Percentiles rank a stretch among this genome's conserved stretches.
Evolutionary conservation across 768 basidiomycete genomes (phyloP).

Genomic region (Fibroporia radiculosa): DNA sequence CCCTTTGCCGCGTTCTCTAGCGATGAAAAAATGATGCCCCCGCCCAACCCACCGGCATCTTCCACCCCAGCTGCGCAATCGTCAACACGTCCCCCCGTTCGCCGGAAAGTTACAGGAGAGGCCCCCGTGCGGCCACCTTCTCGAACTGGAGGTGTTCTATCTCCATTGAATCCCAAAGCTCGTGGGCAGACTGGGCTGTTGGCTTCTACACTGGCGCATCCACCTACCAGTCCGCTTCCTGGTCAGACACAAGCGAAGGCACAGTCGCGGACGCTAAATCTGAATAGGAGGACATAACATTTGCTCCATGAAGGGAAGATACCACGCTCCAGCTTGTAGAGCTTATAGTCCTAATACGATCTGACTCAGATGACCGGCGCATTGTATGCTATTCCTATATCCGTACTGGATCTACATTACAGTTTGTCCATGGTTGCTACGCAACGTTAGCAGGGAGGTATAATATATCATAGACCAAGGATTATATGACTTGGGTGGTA

Average conservation of each 20-base stretch:
- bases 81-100: constrained; percentile 37
- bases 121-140: constrained; percentile 21
- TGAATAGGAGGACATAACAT: constrained; percentile 28
- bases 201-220: constrained; percentile 23
- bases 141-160: constrained; percentile 39
- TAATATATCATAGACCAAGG: neutral
- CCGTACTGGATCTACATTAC: too few species aligned
- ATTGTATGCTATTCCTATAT: too few species aligned
- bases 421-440: too few species aligned
- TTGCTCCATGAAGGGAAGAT: too few species aligned
- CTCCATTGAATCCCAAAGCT: constrained; percentile 69
- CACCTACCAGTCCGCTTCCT: constrained; percentile 19
- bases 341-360: too few species aligned
- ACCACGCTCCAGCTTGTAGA: too few species aligned
- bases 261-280: constrained; percentile 34
- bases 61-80: constrained; percentile 6
- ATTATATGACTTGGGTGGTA: neutral
- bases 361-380: too few species aligned
- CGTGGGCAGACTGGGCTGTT: constrained; percentile 37
- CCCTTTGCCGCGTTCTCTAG: constrained; percentile 43
- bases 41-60: constrained; percentile 17
- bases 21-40: constrained; percentile 30
- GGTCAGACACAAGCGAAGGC: constrained; percentile 31
- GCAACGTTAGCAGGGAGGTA: too few species aligned
- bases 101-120: constrained; percentile 55